Conservation (phyloP, 495 filamentous ascomycete genomes). For the Penicillium pancosmium region DNA sequence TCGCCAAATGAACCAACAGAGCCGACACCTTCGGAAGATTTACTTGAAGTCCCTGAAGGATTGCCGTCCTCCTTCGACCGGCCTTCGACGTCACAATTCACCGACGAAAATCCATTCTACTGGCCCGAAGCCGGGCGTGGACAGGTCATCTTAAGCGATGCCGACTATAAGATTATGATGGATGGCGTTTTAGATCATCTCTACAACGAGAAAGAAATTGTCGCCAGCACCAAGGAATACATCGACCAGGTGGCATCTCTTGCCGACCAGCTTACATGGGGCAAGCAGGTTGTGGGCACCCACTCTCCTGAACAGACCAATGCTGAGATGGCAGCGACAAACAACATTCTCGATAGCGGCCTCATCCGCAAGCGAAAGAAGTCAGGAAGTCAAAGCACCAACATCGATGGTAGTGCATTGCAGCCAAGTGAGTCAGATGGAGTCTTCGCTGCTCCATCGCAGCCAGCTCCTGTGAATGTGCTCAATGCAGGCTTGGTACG, state of each 20-base stretch:
- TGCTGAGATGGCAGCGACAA: constrained; percentile 37
- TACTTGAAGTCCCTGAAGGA: constrained; percentile 34
- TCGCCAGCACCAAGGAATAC: constrained; percentile 72
- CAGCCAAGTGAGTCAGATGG: constrained; percentile 24
- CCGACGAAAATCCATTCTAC: constrained; percentile 57
- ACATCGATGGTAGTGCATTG: constrained; percentile 15
- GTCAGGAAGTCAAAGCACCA: constrained; percentile 35
- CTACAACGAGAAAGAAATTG: constrained; percentile 67
- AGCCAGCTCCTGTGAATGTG: constrained; percentile 54
- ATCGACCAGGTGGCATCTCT: constrained; percentile 60
- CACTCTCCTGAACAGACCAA: constrained; percentile 22
- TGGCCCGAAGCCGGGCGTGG: constrained; percentile 73
- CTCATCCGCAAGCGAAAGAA: constrained; percentile 59
- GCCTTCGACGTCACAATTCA: constrained; percentile 23
- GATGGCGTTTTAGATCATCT: constrained; percentile 86
- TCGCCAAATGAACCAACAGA: neutral
- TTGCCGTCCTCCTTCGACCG: constrained; percentile 37
- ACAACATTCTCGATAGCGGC: constrained; percentile 42
- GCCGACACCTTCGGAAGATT: neutral
- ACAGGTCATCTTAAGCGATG: constrained; percentile 67
- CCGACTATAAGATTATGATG: constrained; percentile 74
- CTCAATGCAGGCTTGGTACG: constrained; percentile 61
- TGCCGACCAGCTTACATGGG: constrained; percentile 58
- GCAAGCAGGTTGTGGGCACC: constrained; percentile 55
- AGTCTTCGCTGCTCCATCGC: constrained; percentile 29